Evolutionary conservation across 148 eudicot species (phyloP), one percentile per base, ranked within the genome.

Genomic region (Rhododendron henanense): DNA sequence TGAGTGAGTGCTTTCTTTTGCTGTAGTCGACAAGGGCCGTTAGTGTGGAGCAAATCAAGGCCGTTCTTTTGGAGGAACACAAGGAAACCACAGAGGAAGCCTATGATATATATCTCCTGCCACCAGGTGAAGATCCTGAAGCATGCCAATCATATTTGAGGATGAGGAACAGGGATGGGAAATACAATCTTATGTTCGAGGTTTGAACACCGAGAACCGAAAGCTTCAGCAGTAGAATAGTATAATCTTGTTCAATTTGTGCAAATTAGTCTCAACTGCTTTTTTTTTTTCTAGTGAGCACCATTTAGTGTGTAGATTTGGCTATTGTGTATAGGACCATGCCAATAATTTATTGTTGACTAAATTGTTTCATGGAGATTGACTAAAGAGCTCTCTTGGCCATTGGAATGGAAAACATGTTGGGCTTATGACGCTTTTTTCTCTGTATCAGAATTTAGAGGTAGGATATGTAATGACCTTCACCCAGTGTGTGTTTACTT

Each of bases 41-140:
- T 81, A 86, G 91, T 19, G 93, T 87, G 79, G 97, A 95, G 88
- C 92, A 94, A 89, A 96, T 95, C 81, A 94, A 94, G 92, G 91
- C 91, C 41, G 96, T 95, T 59, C 80, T 96, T 87, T 87, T 90
- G 78, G 87, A 92, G 45, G 96, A 94, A 31, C 82, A 89, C 86
- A 90, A 80, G 48, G 99, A 96, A 93, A 85, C 85, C 83, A 93
- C 85, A 48, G 99, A 96, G 90, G 97, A 96, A 90, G 95, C 98
- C 25, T 96, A 95, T 88, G 98, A 96, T 88, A 96, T 96, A 81
- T 96, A 93, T 91, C 99, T 96, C 84, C 92, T 95, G 81, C 99
- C 99, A 15, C 99, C 99, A 6, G 97, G 98, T 84, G 96, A 96
- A 91, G 99, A 96, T 90, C 98, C 99, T 83, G 97, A 96, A 92